A percentile compares a stretch with the other conserved stretches of the same genome.
These are phyloP conservation scores for Zelonia costaricensis DNA, from an alignment of 208 protist species.

Conservation along the genomic window DNA sequence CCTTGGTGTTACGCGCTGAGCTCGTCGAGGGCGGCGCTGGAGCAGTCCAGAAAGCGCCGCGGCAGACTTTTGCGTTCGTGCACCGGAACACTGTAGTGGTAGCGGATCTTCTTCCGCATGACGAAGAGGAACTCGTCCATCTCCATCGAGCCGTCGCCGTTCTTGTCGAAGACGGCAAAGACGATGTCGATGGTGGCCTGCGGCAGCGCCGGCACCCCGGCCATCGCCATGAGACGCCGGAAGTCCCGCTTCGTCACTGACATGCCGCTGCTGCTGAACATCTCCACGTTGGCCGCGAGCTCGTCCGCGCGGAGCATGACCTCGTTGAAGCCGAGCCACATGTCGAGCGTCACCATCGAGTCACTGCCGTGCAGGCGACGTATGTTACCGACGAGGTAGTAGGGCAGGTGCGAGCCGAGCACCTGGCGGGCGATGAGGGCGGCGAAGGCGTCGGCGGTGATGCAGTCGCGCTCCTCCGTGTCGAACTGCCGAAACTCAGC, in stretches of 20 bases:
- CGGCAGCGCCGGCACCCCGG: conserved; percentile 41
- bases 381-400: conserved; percentile 83
- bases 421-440: conserved; percentile 79
- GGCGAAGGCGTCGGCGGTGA: conserved; percentile 75
- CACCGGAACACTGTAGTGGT: conserved; percentile 45
- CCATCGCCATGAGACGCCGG: conserved; percentile 56
- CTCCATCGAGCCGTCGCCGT: conserved; percentile 79
- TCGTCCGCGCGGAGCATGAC: conserved; percentile 60
- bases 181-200: conserved; percentile 46
- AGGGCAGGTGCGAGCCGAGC: conserved; percentile 82
- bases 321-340: conserved; percentile 82
- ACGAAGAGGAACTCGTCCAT: conserved; percentile 86
- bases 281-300: conserved; percentile 57
- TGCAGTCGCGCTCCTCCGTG: conserved; percentile 37
- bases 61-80: conserved; percentile 52
- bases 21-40: conserved; percentile 19
- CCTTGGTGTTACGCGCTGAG: background rate
- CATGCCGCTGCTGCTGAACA: conserved; percentile 62
- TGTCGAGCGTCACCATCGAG: conserved; percentile 48
- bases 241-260: conserved; percentile 62
- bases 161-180: conserved; percentile 85
- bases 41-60: conserved; percentile 60
- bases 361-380: conserved; percentile 52
- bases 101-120: conserved; percentile 76
- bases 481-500: conserved; percentile 85